phyloP scores from a whole-genome alignment of 495 filamentous ascomycete species.

The Apiosordaria backusii region DNA sequence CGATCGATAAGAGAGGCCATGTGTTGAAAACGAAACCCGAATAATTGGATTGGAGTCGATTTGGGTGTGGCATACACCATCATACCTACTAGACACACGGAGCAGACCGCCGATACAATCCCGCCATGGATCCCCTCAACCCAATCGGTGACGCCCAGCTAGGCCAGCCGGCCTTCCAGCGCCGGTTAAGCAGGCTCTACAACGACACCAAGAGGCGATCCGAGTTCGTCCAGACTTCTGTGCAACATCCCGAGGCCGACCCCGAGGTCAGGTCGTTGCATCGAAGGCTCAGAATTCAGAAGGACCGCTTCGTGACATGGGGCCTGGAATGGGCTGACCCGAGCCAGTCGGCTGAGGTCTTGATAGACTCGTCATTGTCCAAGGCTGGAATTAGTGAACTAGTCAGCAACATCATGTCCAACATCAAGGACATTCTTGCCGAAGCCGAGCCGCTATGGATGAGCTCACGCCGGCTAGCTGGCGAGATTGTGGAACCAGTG shows the following conservation, averaged over 20 bases:
- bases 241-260: conserved; percentile 52
- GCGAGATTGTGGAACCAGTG: conserved; percentile 41
- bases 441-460: conserved; percentile 79
- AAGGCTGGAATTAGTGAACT: conserved; percentile 82
- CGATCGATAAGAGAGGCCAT: neutral
- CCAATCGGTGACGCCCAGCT: conserved; percentile 45
- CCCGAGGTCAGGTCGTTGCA: conserved; percentile 55
- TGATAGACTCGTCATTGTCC: conserved; percentile 78
- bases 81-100: neutral
- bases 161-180: conserved; percentile 47
- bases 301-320: conserved; percentile 79
- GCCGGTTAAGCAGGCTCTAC: conserved; percentile 83
- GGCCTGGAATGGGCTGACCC: conserved; percentile 86
- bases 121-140: conserved; percentile 47
- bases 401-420: conserved; percentile 82
- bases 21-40: neutral
- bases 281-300: conserved; percentile 61
- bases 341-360: conserved; percentile 56
- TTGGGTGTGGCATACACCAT: neutral
- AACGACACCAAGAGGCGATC: conserved; percentile 88
- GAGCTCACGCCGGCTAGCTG: conserved; percentile 41
- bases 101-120: neutral
- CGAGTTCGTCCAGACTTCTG: conserved; percentile 72
- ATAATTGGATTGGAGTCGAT: neutral
- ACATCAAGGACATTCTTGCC: conserved; percentile 81